phyloP scores from a whole-genome alignment of 257 asterid genomes.

The Scutellaria galericulata region DNA sequence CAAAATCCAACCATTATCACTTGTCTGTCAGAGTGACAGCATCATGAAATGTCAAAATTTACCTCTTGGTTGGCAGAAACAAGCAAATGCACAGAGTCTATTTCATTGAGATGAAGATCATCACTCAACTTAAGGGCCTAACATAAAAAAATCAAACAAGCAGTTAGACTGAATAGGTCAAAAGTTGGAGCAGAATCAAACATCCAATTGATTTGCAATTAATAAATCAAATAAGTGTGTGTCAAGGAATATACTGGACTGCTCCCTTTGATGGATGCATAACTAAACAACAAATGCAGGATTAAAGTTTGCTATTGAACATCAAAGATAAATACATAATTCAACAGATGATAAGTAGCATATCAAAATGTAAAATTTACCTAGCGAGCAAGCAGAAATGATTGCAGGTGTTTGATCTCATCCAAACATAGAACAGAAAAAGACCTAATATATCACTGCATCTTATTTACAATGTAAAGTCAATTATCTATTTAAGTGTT shows the following conservation, averaged over 20 bases:
- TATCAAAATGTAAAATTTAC: constrained; percentile 16
- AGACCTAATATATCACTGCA: too few relatives aligned
- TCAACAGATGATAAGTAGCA: constrained; percentile 15
- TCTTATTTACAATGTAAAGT: too few relatives aligned
- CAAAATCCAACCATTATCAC: too few relatives aligned
- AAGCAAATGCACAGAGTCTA: too few relatives aligned
- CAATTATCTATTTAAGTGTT: too few relatives aligned
- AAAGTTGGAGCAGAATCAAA: constrained; percentile 24
- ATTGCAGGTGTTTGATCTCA: too few relatives aligned
- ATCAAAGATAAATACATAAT: constrained; percentile 9
- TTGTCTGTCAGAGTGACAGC: too few relatives aligned
- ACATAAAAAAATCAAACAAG: constrained; percentile 36
- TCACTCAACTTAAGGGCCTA: constrained; percentile 16
- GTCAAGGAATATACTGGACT: background rate
- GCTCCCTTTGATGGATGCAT: background rate
- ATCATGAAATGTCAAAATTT: too few relatives aligned
- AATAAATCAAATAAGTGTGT: background rate
- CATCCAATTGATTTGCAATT: background rate
- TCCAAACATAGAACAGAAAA: too few relatives aligned
- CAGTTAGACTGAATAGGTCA: constrained; percentile 34
- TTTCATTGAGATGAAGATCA: too few relatives aligned
- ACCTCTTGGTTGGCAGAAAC: too few relatives aligned
- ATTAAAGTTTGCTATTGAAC: background rate
- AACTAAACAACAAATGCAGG: constrained; percentile 26
- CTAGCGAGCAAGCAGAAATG: constrained; percentile 15